A percentile compares a stretch with the other conserved stretches of the same genome.
phyloP scores from a whole-genome alignment of 805 yeast species.

The Barnettozyma botsteinii region DNA sequence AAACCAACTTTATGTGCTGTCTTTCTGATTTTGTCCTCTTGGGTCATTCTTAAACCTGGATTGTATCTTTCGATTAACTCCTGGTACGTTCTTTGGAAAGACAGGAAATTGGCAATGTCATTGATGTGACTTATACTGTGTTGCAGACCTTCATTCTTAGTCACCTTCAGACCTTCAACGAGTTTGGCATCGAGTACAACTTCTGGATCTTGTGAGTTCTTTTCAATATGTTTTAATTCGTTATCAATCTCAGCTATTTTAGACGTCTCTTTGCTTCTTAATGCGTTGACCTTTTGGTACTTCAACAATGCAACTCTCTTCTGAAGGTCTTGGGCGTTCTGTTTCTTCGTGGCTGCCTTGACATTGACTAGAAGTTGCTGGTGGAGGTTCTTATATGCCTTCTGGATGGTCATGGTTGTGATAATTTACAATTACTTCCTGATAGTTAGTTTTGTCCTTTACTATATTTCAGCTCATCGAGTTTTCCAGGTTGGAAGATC shows the following conservation, averaged over 20 bases:
- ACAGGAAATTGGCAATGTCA: constrained; percentile 60
- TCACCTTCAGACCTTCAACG: constrained; percentile 12
- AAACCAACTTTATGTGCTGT: constrained; percentile 91
- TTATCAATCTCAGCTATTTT: constrained; percentile 18
- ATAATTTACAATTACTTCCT: neutral
- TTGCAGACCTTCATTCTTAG: constrained; percentile 9
- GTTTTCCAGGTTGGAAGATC: too few relatives aligned
- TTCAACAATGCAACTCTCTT: constrained; percentile 23
- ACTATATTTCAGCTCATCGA: too few relatives aligned
- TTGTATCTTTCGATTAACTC: constrained; percentile 81
- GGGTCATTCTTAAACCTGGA: constrained; percentile 74
- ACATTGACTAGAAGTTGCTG: constrained; percentile 20
- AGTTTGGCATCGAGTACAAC: constrained; percentile 13
- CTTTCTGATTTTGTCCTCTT: constrained; percentile 67
- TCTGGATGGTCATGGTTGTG: constrained; percentile 7
- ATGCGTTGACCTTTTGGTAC: constrained; percentile 24
- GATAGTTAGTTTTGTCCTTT: too few relatives aligned
- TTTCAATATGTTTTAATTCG: constrained; percentile 16
- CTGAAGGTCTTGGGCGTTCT: constrained; percentile 21
- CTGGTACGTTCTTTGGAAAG: constrained; percentile 69
- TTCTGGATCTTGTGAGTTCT: constrained; percentile 14
- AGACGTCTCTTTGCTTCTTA: constrained; percentile 17
- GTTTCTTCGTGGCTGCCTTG: constrained; percentile 21
- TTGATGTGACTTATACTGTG: constrained; percentile 36
- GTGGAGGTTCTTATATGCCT: constrained; percentile 19